These are phyloP conservation scores for Amoebophrya sp. DNA, from an alignment of 169 alveolate species.

Conservation along the genomic window DNA sequence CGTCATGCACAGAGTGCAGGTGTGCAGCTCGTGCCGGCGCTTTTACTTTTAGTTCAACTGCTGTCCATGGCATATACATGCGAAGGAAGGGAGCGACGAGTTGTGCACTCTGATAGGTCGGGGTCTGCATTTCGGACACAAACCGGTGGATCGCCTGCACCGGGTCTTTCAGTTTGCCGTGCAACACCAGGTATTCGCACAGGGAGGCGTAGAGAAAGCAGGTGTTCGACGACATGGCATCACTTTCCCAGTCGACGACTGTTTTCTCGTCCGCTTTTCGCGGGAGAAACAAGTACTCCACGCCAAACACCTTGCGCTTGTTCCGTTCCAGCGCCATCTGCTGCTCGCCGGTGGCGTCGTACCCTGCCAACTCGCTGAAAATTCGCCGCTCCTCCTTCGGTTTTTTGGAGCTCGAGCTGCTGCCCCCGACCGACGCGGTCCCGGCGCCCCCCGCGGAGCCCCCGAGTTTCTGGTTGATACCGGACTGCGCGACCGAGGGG, in stretches of 20 bases:
- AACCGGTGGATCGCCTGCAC: background rate
- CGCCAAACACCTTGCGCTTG: background rate
- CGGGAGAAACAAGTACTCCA: background rate
- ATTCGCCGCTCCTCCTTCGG: background rate
- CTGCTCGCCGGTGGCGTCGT: background rate
- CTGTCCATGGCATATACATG: too few relatives aligned
- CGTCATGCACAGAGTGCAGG: too few relatives aligned
- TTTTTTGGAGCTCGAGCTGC: too few relatives aligned
- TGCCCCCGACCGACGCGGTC: too few relatives aligned
- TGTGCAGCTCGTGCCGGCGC: too few relatives aligned
- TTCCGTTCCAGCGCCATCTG: background rate
- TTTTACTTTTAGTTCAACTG: too few relatives aligned
- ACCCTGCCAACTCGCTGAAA: background rate
- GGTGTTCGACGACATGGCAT: background rate
- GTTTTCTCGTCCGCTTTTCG: background rate
- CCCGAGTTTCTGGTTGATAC: too few relatives aligned
- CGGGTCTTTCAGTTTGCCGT: background rate
- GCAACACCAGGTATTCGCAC: background rate
- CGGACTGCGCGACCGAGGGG: too few relatives aligned
- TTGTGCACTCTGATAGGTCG: too few relatives aligned
- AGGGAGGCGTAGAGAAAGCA: background rate
- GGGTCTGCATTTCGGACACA: background rate
- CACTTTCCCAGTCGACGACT: background rate
- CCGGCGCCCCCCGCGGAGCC: too few relatives aligned
- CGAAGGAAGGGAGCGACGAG: too few relatives aligned